A percentile compares a stretch with the other conserved stretches of the same genome.
Conservation (phyloP, 345 rosid genomes). For the Iberis pinnata region DNA sequence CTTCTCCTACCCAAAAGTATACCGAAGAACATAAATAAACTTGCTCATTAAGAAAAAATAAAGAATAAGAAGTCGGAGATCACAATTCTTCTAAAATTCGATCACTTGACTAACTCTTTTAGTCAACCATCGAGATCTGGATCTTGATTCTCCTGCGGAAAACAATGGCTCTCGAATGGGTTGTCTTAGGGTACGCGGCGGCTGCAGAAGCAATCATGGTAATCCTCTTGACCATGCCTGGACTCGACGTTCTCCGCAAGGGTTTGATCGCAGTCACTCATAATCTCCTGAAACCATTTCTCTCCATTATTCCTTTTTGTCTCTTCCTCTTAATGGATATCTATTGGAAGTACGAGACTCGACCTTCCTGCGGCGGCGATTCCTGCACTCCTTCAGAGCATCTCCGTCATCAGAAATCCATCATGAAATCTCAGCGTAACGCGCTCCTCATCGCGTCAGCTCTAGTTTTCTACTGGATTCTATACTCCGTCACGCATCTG, state of each 20-base stretch:
- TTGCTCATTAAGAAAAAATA: too few relatives aligned
- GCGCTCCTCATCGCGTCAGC: conserved; percentile 70
- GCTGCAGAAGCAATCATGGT: conserved; percentile 92
- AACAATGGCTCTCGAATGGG: conserved; percentile 90
- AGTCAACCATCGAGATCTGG: too few relatives aligned
- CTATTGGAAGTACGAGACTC: conserved; percentile 90
- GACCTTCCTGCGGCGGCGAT: conserved; percentile 58
- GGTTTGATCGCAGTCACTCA: conserved; percentile 74
- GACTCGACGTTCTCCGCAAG: conserved; percentile 58
- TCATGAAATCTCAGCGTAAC: conserved; percentile 88
- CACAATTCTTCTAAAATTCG: too few relatives aligned
- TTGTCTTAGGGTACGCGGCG: conserved; percentile 75
- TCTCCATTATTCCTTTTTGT: conserved; percentile 77
- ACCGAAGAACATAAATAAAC: too few relatives aligned
- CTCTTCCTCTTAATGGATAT: conserved; percentile 81
- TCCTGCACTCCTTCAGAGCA: conserved; percentile 70
- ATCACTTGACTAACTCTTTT: too few relatives aligned
- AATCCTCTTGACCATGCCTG: conserved; percentile 72
- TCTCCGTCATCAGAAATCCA: conserved; percentile 85
- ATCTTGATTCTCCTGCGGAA: too few relatives aligned
- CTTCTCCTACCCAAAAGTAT: too few relatives aligned
- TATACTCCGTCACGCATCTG: conserved; percentile 61
- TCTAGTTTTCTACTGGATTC: conserved; percentile 73
- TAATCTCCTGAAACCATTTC: conserved; percentile 71
- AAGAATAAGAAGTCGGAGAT: too few relatives aligned